Percentiles rank a stretch among this genome's conserved stretches.
These are phyloP conservation scores for Xylaria castorea DNA, from an alignment of 495 filamentous ascomycete genomes.

Conservation along the genomic window DNA sequence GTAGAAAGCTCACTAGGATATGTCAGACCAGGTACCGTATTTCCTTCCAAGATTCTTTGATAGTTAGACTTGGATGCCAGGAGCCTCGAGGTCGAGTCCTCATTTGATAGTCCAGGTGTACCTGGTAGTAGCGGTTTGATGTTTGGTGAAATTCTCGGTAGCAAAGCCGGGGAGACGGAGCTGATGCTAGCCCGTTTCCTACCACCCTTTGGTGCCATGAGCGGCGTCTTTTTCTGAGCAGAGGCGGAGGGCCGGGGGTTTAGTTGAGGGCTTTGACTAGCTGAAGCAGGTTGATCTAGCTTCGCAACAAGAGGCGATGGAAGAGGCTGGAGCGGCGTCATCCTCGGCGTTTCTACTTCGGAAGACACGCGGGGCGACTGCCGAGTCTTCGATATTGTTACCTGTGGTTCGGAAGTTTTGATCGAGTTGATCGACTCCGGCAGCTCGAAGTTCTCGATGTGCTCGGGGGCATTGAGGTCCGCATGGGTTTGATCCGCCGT, in stretches of 20 bases:
- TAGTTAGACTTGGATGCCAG: constrained; percentile 96
- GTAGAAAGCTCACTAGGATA: constrained; percentile 92
- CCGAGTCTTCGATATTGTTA: constrained; percentile 55
- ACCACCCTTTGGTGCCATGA: constrained; percentile 50
- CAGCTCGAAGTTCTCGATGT: constrained; percentile 71
- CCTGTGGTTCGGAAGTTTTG: constrained; percentile 41
- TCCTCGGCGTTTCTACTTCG: constrained; percentile 43
- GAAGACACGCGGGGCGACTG: constrained; percentile 44
- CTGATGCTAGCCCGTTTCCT: constrained; percentile 79
- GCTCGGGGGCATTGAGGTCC: constrained; percentile 57
- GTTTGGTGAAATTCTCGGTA: constrained; percentile 92
- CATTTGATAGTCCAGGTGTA: constrained; percentile 51
- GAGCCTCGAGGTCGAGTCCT: constrained; percentile 80
- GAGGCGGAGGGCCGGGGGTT: constrained; percentile 43
- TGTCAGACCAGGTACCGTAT: constrained; percentile 82
- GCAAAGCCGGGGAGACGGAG: constrained; percentile 82
- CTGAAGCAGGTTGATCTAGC: constrained; percentile 48
- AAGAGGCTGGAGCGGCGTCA: constrained; percentile 49
- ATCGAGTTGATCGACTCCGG: constrained; percentile 66
- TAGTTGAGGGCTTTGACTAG: constrained; percentile 61
- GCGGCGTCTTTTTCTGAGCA: constrained; percentile 52
- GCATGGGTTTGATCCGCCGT: constrained; percentile 41
- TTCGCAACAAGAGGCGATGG: constrained; percentile 55
- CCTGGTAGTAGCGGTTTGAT: constrained; percentile 91
- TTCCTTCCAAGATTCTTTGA: constrained; percentile 95